Percentiles rank a stretch among this genome's conserved stretches.
phyloP scores from a whole-genome alignment of 352 stramenopile species.

The Pythium dissotocum region DNA sequence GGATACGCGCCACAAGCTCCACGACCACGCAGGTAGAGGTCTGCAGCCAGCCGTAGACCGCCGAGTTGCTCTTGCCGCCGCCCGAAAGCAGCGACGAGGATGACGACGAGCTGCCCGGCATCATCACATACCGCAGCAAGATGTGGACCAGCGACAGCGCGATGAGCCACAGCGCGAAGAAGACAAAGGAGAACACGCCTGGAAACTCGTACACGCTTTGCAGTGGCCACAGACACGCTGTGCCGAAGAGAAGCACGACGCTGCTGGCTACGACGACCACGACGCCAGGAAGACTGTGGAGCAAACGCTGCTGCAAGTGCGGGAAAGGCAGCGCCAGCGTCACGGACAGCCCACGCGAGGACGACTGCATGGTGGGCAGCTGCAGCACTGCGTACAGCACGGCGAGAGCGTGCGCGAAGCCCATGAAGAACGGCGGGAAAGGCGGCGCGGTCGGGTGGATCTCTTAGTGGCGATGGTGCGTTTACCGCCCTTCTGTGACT shows the following conservation, averaged over 20 bases:
- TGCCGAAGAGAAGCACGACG: slow-evolving; percentile 10
- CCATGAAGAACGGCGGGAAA: slow-evolving; percentile 19
- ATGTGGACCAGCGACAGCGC: slow-evolving; percentile 25
- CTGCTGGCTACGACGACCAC: slow-evolving; percentile 18
- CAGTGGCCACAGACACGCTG: slow-evolving; percentile 16
- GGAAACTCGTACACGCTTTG: slow-evolving; percentile 26
- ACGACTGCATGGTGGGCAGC: neutral
- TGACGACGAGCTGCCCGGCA: slow-evolving; percentile 24
- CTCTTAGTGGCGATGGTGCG: neutral
- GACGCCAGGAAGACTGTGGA: slow-evolving; percentile 31
- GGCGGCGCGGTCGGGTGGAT: neutral
- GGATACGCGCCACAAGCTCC: slow-evolving; percentile 26
- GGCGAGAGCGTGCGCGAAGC: slow-evolving; percentile 30
- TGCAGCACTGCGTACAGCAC: slow-evolving; percentile 33
- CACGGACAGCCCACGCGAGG: slow-evolving; percentile 9
- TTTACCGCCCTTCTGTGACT: slow-evolving; percentile 3
- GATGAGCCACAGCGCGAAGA: slow-evolving; percentile 19
- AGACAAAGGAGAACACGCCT: slow-evolving; percentile 22
- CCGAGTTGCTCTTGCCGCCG: slow-evolving; percentile 29
- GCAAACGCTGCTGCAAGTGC: slow-evolving; percentile 32
- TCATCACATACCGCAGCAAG: slow-evolving; percentile 33
- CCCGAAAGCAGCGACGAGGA: slow-evolving; percentile 27
- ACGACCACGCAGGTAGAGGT: slow-evolving; percentile 26
- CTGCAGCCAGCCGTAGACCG: slow-evolving; percentile 31
- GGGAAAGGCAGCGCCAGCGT: slow-evolving; percentile 29